These are phyloP conservation scores for Pleomassaria siparia DNA, from an alignment of 2,329 filamentous ascomycete genomes.

Conservation along the genomic window DNA sequence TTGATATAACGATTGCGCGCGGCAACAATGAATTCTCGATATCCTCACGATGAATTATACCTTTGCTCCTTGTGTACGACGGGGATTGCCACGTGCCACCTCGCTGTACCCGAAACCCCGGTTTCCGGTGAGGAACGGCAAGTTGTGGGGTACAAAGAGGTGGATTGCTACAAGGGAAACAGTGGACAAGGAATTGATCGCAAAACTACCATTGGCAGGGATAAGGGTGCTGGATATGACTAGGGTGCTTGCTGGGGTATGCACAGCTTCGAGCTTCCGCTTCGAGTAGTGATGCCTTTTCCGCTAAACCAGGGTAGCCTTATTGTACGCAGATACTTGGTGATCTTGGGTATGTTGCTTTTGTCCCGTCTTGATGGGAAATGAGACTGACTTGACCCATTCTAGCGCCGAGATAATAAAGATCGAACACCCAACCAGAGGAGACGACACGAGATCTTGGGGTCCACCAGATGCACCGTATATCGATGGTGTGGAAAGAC, in stretches of 20 bases:
- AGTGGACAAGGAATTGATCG: conserved; percentile 39
- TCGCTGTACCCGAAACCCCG: conserved; percentile 1
- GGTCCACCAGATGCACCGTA: conserved; percentile 90
- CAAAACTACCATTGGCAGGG: conserved; percentile 72
- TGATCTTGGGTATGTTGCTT: conserved; percentile 75
- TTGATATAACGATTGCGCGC: conserved; percentile 18
- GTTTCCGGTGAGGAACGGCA: conserved; percentile 5
- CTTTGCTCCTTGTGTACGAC: conserved; percentile 10
- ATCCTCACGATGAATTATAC: conserved; percentile 17
- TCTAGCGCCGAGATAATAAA: conserved; percentile 91
- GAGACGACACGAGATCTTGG: conserved; percentile 95
- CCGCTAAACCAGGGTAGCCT: conserved; percentile 60
- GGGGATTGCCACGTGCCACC: conserved; percentile 1
- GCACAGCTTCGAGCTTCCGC: conserved; percentile 45
- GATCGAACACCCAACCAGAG: conserved; percentile 86
- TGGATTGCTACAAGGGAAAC: conserved; percentile 39
- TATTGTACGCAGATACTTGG: conserved; percentile 97
- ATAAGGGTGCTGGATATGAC: conserved; percentile 95
- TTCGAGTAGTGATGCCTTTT: not conserved
- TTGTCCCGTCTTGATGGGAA: conserved; percentile 8
- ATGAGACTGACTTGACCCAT: conserved; percentile 13
- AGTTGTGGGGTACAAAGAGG: conserved; percentile 19
- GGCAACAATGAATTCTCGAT: conserved; percentile 1
- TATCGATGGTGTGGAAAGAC: conserved; percentile 57
- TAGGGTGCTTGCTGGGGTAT: conserved; percentile 85